Evolutionary conservation across 345 rosid genomes (phyloP).

Genomic region (Capsella bursapastoris): DNA sequence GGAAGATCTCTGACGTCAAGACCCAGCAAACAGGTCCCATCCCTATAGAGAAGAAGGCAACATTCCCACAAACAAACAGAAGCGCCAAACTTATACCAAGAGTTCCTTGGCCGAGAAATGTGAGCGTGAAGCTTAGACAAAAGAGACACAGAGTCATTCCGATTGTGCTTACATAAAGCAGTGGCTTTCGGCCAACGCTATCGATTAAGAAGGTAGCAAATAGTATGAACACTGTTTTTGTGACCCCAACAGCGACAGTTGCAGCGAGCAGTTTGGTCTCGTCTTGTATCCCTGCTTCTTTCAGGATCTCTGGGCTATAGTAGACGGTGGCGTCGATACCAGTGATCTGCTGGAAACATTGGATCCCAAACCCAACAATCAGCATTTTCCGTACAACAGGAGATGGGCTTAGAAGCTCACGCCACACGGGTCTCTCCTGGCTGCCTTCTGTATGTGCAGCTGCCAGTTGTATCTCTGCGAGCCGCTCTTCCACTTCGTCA

Average conservation of each 20-base stretch:
- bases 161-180: constrained; percentile 79
- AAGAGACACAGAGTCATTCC: constrained; percentile 81
- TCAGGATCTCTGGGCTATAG: constrained; percentile 79
- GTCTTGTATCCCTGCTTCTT: constrained; percentile 64
- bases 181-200: constrained; percentile 72
- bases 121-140: constrained; percentile 59
- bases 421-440: constrained; percentile 79
- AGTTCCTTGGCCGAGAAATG: constrained; percentile 56
- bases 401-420: constrained; percentile 75
- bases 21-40: constrained; percentile 89
- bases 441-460: constrained; percentile 62
- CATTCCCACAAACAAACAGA: constrained; percentile 71
- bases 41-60: constrained; percentile 83
- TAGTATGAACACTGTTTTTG: constrained; percentile 68
- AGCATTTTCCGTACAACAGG: constrained; percentile 70
- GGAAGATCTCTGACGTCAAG: constrained; percentile 80
- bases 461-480: constrained; percentile 71
- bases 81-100: constrained; percentile 54
- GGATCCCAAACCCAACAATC: constrained; percentile 79
- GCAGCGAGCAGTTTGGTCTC: constrained; percentile 69
- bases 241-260: constrained; percentile 75
- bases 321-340: constrained; percentile 85
- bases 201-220: constrained; percentile 73
- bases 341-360: constrained; percentile 85
- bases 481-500: constrained; percentile 76